phyloP scores from a whole-genome alignment of 2,329 filamentous ascomycete genomes.

The Grosmannia penicillata region DNA sequence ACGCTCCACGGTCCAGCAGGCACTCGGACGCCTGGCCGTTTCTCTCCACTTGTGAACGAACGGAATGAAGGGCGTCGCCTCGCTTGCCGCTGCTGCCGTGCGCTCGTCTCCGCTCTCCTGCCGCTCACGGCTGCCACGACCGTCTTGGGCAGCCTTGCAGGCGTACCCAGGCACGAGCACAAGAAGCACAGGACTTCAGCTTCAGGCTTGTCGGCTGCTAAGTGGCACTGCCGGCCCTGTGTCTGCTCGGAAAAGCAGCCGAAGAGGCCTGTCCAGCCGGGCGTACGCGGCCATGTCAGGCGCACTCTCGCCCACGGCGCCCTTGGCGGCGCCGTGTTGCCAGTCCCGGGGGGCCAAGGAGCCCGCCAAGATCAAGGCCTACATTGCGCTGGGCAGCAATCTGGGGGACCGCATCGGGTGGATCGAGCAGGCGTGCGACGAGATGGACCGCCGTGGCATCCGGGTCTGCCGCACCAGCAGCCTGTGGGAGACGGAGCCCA shows the following conservation, averaged over 20 bases:
- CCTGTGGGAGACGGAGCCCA: conserved; percentile 87
- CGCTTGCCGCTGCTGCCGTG: neutral
- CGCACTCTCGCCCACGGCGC: conserved; percentile 2
- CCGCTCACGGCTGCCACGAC: neutral
- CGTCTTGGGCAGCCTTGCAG: too few species aligned
- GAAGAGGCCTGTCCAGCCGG: too few species aligned
- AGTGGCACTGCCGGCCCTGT: too few species aligned
- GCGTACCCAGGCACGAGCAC: too few species aligned
- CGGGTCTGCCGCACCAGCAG: conserved; percentile 66
- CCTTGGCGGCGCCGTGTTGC: conserved; percentile 4
- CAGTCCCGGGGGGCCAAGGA: conserved; percentile 1
- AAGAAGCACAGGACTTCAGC: too few species aligned
- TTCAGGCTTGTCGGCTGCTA: too few species aligned
- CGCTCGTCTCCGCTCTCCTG: neutral
- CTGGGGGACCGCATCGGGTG: conserved; percentile 69
- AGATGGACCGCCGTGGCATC: conserved; percentile 62
- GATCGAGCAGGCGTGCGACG: conserved; percentile 71
- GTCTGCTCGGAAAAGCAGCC: too few species aligned
- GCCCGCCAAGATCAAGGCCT: conserved; percentile 31
- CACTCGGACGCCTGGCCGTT: neutral
- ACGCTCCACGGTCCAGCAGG: neutral
- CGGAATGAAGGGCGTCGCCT: conserved; percentile 1
- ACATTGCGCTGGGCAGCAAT: conserved; percentile 86
- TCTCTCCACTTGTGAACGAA: too few species aligned
- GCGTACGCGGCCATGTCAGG: neutral